Evolutionary conservation across 768 basidiomycete species (phyloP), one percentile per base, ranked within the genome.

Genomic region (Leccinellum albellum): DNA sequence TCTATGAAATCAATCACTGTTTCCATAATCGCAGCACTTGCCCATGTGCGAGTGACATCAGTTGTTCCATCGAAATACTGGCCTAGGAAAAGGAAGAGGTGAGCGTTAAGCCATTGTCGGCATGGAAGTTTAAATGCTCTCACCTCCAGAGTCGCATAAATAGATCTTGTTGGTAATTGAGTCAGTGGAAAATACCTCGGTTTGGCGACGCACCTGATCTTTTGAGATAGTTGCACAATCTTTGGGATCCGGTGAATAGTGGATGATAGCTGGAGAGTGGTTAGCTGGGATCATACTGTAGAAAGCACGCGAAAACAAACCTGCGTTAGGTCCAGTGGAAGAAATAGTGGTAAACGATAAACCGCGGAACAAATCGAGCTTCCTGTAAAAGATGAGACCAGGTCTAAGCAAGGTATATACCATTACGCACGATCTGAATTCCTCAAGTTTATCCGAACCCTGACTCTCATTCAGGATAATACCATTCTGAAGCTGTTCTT

Each of bases 61-160:
- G 97, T 99, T 0, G 96, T 98, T 10, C 96, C 96, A 63, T 98
- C 96, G 32, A 83, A 70, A 74, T 87, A 96, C 73, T 97, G 94
- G 2, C 81, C 88, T 88, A 58, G 17, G 1, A 50, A 50, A 26
- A 4, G 8, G 7, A 4, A 6, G 23, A 20, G 14, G 32, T 1
- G 1, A 48, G 37, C n/a, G 46, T 42, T 61, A 12, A 46, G 44
- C 7, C 1, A 4, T n/a, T 32, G 24, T 46, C 21, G 7, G 26
- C 21, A 51, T 3, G 21, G 6, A 29, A 9, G n/a, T 50, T 24
- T 24, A 40, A 14, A 13, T 54, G 33, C 35, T 12, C 61, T 24
- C 62, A 85, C 89, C 91, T 67, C 95, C 95, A 37, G 91, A 93
- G 68, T 98, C 95, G 64, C 94, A 88, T 3, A 89, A 74, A 70